These are phyloP conservation scores for Alternaria burnsii DNA, from an alignment of 2,329 filamentous ascomycete species.

Conservation along the genomic window DNA sequence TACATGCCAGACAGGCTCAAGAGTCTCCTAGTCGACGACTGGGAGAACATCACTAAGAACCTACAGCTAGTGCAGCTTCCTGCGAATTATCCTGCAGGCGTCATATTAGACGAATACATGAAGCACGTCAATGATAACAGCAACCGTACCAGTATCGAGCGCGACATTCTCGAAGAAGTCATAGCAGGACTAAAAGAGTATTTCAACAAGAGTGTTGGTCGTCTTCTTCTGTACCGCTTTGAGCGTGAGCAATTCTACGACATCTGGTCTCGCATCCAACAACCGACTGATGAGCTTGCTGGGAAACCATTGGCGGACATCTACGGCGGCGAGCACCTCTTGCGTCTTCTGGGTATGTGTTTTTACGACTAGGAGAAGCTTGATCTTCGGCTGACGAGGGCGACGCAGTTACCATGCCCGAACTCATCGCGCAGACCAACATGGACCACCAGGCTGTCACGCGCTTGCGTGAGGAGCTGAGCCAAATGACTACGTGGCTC, in stretches of 20 bases:
- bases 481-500: conserved; percentile 86
- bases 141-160: conserved; percentile 69
- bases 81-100: conserved; percentile 74
- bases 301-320: conserved; percentile 79
- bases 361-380: background rate
- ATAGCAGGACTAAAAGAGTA: conserved; percentile 88
- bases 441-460: conserved; percentile 94
- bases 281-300: conserved; percentile 67
- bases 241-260: conserved; percentile 89
- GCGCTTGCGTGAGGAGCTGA: conserved; percentile 86
- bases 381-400: background rate
- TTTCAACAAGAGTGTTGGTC: conserved; percentile 88
- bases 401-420: conserved; percentile 79
- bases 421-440: conserved; percentile 95
- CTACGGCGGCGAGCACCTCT: conserved; percentile 92
- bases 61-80: conserved; percentile 88
- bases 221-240: conserved; percentile 91
- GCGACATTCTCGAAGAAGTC: conserved; percentile 90
- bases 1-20: conserved; percentile 89
- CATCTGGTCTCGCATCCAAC: conserved; percentile 74
- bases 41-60: conserved; percentile 98
- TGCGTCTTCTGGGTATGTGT: conserved; percentile 81
- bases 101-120: conserved; percentile 85
- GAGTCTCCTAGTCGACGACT: conserved; percentile 93
- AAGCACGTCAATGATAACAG: conserved; percentile 71